Base-by-base conservation (phyloP, 805 yeast species). In the Lachancea sp. region DNA sequence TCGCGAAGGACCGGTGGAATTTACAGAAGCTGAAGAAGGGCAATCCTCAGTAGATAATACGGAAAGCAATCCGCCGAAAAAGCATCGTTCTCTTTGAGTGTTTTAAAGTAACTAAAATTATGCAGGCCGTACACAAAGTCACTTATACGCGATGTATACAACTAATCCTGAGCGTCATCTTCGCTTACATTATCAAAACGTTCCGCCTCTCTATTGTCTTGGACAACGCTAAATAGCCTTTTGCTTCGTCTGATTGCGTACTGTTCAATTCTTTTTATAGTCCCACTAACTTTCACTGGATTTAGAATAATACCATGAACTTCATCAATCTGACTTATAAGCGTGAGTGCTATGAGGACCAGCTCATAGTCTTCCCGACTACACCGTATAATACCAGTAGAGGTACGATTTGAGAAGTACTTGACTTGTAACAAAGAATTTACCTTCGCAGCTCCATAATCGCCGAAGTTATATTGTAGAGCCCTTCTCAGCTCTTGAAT, bases 311-410 rank as follows among this genome's bases (percentile, higher is more conserved):
- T 73, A 0, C 59, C 61, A 5, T 64, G 62, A 22, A 55, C 54
- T 17, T 72, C 77, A 13, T 70, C 78, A 2, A 87, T 52, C 21
- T 64, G 63, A 29, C 67, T 68, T 8, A 81, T 73, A 35, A 79
- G 58, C 1, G 77, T 65, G 45, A 90, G 58, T 0, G 95, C 85
- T 0, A 82, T 85, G 42, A 85, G 67, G 1, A 86, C 74, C 3
- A 74, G 51, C 32, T 79, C 75, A 37, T 69, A 72, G 42, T 78
- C 77, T 34, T 75, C 83, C 42, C 95, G 61, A 7, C 80, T 72
- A 42, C 90, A 83, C 46, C 96, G 70, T 15, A 90, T 53, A 3
- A 89, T 89, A 0, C 97, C 97, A 0, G 88, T 80, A 0, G 88
- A 78, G 0, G 97, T 88, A 51, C 72, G 73, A 40, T 77, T 77